phyloP scores from a whole-genome alignment of 2,329 filamentous ascomycete species.

The Colletotrichum sp. region DNA sequence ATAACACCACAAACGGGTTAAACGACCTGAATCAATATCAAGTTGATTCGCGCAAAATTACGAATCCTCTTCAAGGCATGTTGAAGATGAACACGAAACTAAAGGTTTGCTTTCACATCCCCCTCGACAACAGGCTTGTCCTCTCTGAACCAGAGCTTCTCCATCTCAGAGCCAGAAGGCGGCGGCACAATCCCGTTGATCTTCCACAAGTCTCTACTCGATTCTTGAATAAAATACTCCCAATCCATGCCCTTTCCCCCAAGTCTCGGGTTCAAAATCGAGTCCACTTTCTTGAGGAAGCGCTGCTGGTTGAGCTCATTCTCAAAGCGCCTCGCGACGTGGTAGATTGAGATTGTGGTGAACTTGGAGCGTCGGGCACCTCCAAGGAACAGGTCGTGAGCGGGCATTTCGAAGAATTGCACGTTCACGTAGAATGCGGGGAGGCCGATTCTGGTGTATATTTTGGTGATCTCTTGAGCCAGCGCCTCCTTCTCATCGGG shows the following conservation, averaged over 20 bases:
- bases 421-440: background rate
- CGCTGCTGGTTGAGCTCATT: background rate
- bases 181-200: background rate
- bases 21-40: background rate
- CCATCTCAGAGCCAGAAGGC: background rate
- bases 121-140: conserved; percentile 45
- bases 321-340: background rate
- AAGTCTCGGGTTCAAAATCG: background rate
- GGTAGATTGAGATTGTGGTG: background rate
- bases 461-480: background rate
- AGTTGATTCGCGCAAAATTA: background rate
- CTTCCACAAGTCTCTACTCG: background rate
- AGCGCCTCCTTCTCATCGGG: background rate
- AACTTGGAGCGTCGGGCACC: background rate
- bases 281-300: background rate
- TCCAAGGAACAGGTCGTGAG: background rate
- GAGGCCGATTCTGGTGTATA: background rate
- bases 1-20: background rate
- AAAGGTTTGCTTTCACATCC: background rate
- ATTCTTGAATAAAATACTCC: background rate
- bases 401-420: background rate
- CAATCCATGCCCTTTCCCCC: background rate
- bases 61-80: background rate
- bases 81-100: background rate
- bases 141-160: background rate